Percentiles rank a stretch among this genome's conserved stretches.
These are phyloP conservation scores for Xylariaceae sp. DNA, from an alignment of 2,329 filamentous ascomycete genomes.

Conservation along the genomic window DNA sequence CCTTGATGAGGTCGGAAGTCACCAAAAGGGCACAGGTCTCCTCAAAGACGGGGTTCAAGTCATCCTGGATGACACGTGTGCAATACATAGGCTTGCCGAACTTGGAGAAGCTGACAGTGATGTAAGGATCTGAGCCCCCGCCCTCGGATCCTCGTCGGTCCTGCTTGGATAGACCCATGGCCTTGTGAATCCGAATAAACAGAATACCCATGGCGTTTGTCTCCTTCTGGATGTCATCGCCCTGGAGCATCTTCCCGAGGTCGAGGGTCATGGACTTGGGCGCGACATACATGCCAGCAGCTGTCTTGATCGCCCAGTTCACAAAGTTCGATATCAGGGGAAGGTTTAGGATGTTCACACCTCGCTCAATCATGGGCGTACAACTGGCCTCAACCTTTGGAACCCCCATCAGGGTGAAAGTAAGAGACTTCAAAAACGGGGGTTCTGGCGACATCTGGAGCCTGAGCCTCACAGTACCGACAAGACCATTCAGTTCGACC, in stretches of 20 bases:
- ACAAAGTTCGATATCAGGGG: slow-evolving; percentile 95
- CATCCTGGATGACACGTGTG: slow-evolving; percentile 90
- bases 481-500: slow-evolving; percentile 85
- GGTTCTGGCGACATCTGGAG: slow-evolving; percentile 84
- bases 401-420: slow-evolving; percentile 89
- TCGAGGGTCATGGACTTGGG: slow-evolving; percentile 93
- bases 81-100: slow-evolving; percentile 98
- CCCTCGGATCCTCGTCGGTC: slow-evolving; percentile 75
- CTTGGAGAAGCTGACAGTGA: slow-evolving; percentile 91
- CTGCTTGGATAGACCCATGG: slow-evolving; percentile 83
- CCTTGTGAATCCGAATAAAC: slow-evolving; percentile 87
- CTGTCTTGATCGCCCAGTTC: slow-evolving; percentile 86
- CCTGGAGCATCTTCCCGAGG: slow-evolving; percentile 81
- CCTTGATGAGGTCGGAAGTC: slow-evolving; percentile 84
- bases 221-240: slow-evolving; percentile 88
- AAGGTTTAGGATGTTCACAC: slow-evolving; percentile 85
- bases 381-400: slow-evolving; percentile 87
- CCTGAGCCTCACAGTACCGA: slow-evolving; percentile 78
- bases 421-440: slow-evolving; percentile 86
- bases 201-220: slow-evolving; percentile 81
- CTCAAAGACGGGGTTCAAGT: slow-evolving; percentile 88
- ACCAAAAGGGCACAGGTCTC: slow-evolving; percentile 82
- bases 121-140: slow-evolving; percentile 91
- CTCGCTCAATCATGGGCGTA: slow-evolving; percentile 84
- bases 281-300: slow-evolving; percentile 85